Evolutionary conservation across 1,284 basidiomycete genomes (phyloP).

Genomic region (Cryptococcus amylolentus): DNA sequence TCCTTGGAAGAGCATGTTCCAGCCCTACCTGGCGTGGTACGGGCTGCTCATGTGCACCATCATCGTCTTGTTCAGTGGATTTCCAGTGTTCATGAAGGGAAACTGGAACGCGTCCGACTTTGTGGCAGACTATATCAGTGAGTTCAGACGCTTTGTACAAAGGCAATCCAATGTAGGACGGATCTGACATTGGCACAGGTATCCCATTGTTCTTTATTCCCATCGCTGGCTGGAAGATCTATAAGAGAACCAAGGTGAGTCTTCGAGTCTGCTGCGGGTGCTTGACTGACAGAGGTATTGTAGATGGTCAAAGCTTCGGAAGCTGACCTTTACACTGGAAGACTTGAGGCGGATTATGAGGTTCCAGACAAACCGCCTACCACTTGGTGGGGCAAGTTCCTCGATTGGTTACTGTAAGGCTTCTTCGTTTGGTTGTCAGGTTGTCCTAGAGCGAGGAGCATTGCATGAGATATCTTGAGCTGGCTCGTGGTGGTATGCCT

Average conservation of each 20-base stretch:
- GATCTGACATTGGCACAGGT: conserved; percentile 4
- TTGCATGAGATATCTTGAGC: too few species aligned
- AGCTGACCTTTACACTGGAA: conserved; percentile 16
- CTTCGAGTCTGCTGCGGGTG: too few species aligned
- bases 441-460: too few species aligned
- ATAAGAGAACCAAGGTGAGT: conserved; percentile 11
- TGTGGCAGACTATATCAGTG: conserved; percentile 10
- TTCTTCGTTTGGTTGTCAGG: too few species aligned
- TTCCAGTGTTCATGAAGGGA: conserved; percentile 57
- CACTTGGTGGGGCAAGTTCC: conserved; percentile 16
- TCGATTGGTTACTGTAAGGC: conserved; percentile 12
- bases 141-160: too few species aligned
- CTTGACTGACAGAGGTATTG: background rate
- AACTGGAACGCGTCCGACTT: conserved; percentile 26
- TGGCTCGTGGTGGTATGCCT: too few species aligned
- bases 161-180: too few species aligned
- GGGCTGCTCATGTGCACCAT: background rate
- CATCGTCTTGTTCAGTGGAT: too few species aligned
- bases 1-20: conserved; percentile 21
- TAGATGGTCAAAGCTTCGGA: conserved; percentile 15
- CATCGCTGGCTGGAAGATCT: conserved; percentile 14
- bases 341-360: conserved; percentile 10
- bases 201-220: conserved; percentile 20
- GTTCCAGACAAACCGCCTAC: conserved; percentile 7
- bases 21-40: conserved; percentile 13